Evolutionary conservation across 257 asterid species (phyloP), one percentile per base, ranked within the genome.

Genomic region (Fraxinus quadrangulata): DNA sequence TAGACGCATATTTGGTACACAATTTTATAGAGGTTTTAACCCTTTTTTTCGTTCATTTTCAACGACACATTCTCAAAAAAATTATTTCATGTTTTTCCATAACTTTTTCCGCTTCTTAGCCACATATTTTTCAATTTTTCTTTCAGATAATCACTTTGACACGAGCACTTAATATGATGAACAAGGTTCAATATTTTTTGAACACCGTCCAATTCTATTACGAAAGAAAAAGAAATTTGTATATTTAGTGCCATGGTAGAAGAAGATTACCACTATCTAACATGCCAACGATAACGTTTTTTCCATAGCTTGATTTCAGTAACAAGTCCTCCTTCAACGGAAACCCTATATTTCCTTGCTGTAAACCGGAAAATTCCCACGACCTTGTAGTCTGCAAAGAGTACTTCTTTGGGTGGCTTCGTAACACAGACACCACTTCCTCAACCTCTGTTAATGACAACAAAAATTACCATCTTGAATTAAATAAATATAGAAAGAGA

Each of bases 291-390:
- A 95, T 86, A 56, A 90, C 83, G 84, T 87, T 82, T 67, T 82
- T 85, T 6, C 99, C 99, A 69, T 89, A 95, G 81, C 81, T 88
- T 1, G 99, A 85, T 83, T 89, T 89, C 7, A 87, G 24, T 75
- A 90, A 78, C 66, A 95, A 63, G 77, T 87, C 89, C 1, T 91
- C 90, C 45, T 87, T 85, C 66, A 66, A 17, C 28, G 67, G 51
- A 23, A 68, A 61, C 73, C 26, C 12, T 9, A 71, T 78, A 8
- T 63, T 13, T 1, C 73, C 23, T 81, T 82, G 90, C 67, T 83
- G 80, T n/a, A 95, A 75, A 5, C 99, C 99, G 0, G 92, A 77
- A 70, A 95, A 95, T 49, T 84, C 93, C 99, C 98, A 95, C n/a
- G 99, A 95, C 83, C 99, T 89, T 69, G 99, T 95, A 0, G 99